Percentiles rank a stretch among this genome's conserved stretches.
phyloP scores from a whole-genome alignment of 371 early-diverging fungal species.

The Mucor sp. region DNA sequence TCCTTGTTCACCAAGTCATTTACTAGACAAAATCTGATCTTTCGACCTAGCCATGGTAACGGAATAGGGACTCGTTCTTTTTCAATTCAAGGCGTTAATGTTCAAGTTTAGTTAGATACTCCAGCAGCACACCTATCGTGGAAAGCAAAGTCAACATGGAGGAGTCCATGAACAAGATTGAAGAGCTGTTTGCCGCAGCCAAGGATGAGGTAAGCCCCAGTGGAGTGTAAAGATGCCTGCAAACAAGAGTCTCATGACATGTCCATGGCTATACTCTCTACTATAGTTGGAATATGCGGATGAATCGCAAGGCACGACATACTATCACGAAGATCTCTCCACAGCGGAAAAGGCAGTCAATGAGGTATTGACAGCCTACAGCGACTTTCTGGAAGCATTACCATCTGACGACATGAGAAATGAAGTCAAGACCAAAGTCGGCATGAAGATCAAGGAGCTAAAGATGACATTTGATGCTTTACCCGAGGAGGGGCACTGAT shows the following conservation, averaged over 20 bases:
- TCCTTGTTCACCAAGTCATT: constrained; percentile 2
- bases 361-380: constrained; percentile 39
- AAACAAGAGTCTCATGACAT: neutral
- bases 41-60: neutral
- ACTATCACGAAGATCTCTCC: constrained; percentile 41
- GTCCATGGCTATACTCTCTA: neutral
- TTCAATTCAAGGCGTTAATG: neutral
- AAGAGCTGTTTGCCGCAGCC: constrained; percentile 37
- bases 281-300: constrained; percentile 47
- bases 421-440: constrained; percentile 37
- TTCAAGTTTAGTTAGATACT: neutral
- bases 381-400: constrained; percentile 29
- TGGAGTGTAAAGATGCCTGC: neutral
- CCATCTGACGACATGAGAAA: constrained; percentile 39
- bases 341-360: constrained; percentile 42
- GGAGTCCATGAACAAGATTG: constrained; percentile 37
- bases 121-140: neutral
- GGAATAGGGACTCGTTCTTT: too few species aligned
- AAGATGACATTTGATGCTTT: constrained; percentile 43
- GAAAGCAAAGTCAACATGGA: constrained; percentile 19
- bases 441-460: constrained; percentile 43
- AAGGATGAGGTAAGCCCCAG: constrained; percentile 36
- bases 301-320: constrained; percentile 45
- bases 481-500: constrained; percentile 29
- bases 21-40: neutral